phyloP scores from a whole-genome alignment of 208 protist species.

The Wallacemonas rigidus region DNA sequence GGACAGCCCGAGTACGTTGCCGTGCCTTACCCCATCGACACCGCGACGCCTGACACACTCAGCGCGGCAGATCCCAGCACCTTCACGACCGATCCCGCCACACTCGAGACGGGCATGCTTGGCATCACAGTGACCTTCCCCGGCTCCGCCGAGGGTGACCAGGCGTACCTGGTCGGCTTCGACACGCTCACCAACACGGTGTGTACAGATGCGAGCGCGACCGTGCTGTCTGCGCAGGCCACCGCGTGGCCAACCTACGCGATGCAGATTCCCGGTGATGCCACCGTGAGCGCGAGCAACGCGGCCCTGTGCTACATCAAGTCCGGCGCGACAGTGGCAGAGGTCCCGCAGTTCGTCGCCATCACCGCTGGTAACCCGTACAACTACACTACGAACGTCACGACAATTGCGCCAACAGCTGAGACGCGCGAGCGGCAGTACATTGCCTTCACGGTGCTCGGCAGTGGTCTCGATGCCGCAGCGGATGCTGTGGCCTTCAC shows the following conservation, averaged over 20 bases:
- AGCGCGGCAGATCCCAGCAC: constrained; percentile 48
- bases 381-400: constrained; percentile 65
- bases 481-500: constrained; percentile 72
- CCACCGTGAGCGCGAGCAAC: constrained; percentile 29
- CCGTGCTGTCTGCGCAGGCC: constrained; percentile 27
- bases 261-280: constrained; percentile 52
- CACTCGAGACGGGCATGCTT: constrained; percentile 60
- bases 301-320: constrained; percentile 82
- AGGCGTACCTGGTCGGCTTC: constrained; percentile 78
- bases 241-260: constrained; percentile 57
- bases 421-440: constrained; percentile 68
- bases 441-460: constrained; percentile 63
- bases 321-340: constrained; percentile 67
- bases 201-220: constrained; percentile 56
- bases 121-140: constrained; percentile 59
- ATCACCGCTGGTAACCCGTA: constrained; percentile 63
- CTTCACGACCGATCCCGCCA: constrained; percentile 54
- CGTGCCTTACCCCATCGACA: constrained; percentile 50
- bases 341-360: constrained; percentile 78
- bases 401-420: background rate
- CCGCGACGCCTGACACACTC: constrained; percentile 23
- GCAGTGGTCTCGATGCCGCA: constrained; percentile 39
- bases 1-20: constrained; percentile 77
- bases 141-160: constrained; percentile 47
- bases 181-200: constrained; percentile 61